Evolutionary conservation across 176 grass and related monocot species (phyloP), one percentile per base, ranked within the genome.

Genomic region (Lolium multiflorum): DNA sequence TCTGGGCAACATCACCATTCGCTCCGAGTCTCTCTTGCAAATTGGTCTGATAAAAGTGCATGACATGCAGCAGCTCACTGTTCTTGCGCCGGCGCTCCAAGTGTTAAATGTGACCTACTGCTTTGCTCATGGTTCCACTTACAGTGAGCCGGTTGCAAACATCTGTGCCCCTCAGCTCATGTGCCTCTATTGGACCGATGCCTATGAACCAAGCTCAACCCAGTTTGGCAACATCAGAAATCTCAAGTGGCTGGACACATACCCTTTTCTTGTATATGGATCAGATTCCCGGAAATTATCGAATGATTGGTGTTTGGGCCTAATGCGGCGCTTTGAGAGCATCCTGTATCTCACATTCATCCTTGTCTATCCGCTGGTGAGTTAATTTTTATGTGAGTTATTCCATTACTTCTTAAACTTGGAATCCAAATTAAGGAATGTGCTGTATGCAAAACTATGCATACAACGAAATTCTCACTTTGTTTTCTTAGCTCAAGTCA

Each of bases 161-260:
- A 80, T 86, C 7, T 71, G 63, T 9, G 28, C 68, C 15, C 56
- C 44, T 20, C 14, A 25, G 64, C 63, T 87, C 9, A 81, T 72
- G 18, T n/a, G 1, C 56, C 56, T 58, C 56, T n/a, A 58, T 21
- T 58, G 56, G 56, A n/a, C n/a, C 9, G 56, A 58, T 18, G 12
- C 13, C 2, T 74, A 15, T 18, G 68, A 87, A 43, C 18, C 85
- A 8, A 52, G 18, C 68, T 64, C 77, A 2, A 46, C 72, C 2
- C 79, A 46, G 17, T 49, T 87, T 46, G 59, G 15, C 13, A 37
- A 67, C 15, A 38, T 37, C 7, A 9, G 4, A 17, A 61, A 57
- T 17, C 22, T 87, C 0, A 6, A 52, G 4, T 21, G 1, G 11
- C 9, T 87, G 17, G 3, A 1, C 8, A 16, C 79, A 0, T 22